These are phyloP conservation scores for Cyclanthera cordifolia DNA, from an alignment of 306 rosid genomes.

Conservation along the genomic window DNA sequence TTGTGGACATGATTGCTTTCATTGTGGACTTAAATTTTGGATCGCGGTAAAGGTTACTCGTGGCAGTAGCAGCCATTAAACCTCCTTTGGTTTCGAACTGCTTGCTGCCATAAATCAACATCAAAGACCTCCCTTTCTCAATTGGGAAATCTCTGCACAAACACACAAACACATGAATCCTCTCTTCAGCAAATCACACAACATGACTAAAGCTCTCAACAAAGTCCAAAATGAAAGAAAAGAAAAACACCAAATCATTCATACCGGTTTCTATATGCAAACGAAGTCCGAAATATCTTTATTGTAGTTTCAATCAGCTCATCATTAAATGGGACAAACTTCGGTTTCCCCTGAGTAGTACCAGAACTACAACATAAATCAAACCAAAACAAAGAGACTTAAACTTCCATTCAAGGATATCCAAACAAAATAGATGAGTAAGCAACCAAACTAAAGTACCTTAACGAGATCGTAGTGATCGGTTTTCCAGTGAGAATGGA, in stretches of 20 bases:
- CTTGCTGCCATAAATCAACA: constrained; percentile 68
- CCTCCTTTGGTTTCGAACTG: constrained; percentile 62
- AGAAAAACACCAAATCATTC: background rate
- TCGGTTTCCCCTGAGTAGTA: constrained; percentile 78
- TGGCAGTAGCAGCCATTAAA: constrained; percentile 64
- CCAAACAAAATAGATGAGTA: background rate
- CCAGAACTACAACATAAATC: constrained; percentile 58
- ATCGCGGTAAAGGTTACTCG: constrained; percentile 50
- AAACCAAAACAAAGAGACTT: background rate
- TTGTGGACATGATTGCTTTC: constrained; percentile 34
- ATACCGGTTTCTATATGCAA: constrained; percentile 77
- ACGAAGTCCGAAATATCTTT: constrained; percentile 67
- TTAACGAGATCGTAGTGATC: constrained; percentile 61
- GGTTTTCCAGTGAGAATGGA: constrained; percentile 69
- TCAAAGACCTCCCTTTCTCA: constrained; percentile 61
- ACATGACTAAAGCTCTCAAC: background rate
- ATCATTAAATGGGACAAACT: constrained; percentile 73
- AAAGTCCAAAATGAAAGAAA: background rate
- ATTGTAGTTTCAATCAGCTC: constrained; percentile 58
- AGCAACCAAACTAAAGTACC: constrained; percentile 26
- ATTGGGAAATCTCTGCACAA: constrained; percentile 60
- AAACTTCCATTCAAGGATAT: constrained; percentile 8
- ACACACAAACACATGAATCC: constrained; percentile 6
- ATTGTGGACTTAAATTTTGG: constrained; percentile 25
- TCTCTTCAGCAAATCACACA: background rate